These are phyloP conservation scores for Penicillium odoratum DNA, from an alignment of 495 filamentous ascomycete species.

Conservation along the genomic window DNA sequence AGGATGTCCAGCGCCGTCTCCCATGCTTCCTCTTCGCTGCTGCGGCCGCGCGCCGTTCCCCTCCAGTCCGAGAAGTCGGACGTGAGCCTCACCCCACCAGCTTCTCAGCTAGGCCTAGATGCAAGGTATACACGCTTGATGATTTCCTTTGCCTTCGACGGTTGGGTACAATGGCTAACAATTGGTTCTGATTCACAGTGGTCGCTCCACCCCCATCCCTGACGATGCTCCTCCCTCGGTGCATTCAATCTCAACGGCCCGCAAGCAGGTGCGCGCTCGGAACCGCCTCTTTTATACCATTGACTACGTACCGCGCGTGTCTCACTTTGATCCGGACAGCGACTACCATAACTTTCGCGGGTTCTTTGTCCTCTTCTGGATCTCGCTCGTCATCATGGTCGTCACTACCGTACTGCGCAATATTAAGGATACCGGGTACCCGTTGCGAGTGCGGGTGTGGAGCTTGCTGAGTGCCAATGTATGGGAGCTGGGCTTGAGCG, in stretches of 20 bases:
- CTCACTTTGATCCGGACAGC: constrained; percentile 91
- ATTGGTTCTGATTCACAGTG: constrained; percentile 49
- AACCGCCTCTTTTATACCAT: constrained; percentile 93
- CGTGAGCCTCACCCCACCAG: constrained; percentile 20
- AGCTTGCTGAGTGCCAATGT: constrained; percentile 80
- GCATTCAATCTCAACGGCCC: constrained; percentile 77
- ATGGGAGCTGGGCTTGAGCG: constrained; percentile 81
- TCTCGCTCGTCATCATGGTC: constrained; percentile 93
- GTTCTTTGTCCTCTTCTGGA: constrained; percentile 98
- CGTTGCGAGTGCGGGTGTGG: constrained; percentile 83
- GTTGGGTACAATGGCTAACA: constrained; percentile 8
- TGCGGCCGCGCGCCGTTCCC: constrained; percentile 37
- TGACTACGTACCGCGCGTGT: constrained; percentile 88
- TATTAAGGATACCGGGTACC: constrained; percentile 88
- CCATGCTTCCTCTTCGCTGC: constrained; percentile 30
- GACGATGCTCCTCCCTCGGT: constrained; percentile 89
- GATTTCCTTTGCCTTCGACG: neutral
- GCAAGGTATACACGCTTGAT: constrained; percentile 28
- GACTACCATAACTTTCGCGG: constrained; percentile 94
- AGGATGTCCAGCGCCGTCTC: constrained; percentile 41
- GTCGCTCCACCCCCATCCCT: constrained; percentile 84
- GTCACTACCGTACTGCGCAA: constrained; percentile 89
- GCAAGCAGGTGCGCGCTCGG: constrained; percentile 81
- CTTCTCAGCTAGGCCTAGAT: constrained; percentile 30
- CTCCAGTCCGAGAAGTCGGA: constrained; percentile 29